Conservation (phyloP, 768 basidiomycete species). For the Termitomyces eurrhizus region DNA sequence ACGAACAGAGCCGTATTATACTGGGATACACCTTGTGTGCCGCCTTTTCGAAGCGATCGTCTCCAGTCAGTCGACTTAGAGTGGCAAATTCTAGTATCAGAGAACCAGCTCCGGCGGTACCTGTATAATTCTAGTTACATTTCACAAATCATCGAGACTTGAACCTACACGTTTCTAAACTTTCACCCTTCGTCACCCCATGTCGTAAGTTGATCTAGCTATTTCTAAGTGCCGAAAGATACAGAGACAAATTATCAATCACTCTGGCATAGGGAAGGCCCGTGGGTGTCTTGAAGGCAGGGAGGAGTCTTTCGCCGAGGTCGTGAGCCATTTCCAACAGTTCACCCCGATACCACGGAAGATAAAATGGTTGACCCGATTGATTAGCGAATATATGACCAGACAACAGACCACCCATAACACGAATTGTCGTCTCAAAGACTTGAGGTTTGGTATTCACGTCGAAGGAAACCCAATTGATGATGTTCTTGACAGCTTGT, state of each 20-base stretch:
- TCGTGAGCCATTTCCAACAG: slow-evolving; percentile 80
- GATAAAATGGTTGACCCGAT: slow-evolving; percentile 59
- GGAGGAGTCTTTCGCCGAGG: slow-evolving; percentile 80
- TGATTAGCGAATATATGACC: slow-evolving; percentile 80
- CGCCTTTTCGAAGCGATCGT: slow-evolving; percentile 84
- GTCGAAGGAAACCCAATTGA: slow-evolving; percentile 84
- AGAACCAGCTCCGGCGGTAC: slow-evolving; percentile 90
- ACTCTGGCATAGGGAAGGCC: slow-evolving; percentile 92
- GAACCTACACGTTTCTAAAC: slow-evolving; percentile 76
- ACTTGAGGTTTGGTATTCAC: slow-evolving; percentile 97
- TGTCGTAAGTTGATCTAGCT: slow-evolving; percentile 76
- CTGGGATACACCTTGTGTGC: slow-evolving; percentile 53
- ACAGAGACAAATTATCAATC: slow-evolving; percentile 15
- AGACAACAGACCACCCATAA: slow-evolving; percentile 85
- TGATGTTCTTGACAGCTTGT: slow-evolving; percentile 76
- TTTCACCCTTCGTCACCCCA: slow-evolving; percentile 75
- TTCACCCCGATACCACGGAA: slow-evolving; percentile 84
- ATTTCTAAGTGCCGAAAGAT: slow-evolving; percentile 4
- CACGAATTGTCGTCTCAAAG: slow-evolving; percentile 95
- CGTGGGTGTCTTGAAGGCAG: slow-evolving; percentile 89
- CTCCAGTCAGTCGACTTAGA: slow-evolving; percentile 85
- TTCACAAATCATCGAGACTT: background rate
- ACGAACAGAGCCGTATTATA: background rate
- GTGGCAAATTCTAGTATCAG: slow-evolving; percentile 94
- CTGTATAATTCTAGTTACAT: slow-evolving; percentile 32